Base-by-base conservation (phyloP, 495 filamentous ascomycete species). In the Polyplosphaeria fusca region DNA sequence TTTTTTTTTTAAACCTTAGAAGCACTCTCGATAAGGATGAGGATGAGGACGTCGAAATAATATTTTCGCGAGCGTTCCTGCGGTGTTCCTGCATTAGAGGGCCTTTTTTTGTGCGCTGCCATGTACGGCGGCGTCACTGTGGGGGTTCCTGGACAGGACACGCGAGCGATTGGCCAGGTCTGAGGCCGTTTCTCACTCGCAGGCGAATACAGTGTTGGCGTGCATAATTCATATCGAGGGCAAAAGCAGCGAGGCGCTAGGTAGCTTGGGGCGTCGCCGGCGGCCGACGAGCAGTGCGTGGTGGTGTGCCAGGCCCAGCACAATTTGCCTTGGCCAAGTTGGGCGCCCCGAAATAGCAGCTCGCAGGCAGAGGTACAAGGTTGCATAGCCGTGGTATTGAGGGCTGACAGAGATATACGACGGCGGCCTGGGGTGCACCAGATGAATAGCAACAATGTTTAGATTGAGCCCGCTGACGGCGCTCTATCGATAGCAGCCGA, bases 51-150 rank as follows among this genome's bases (percentile, higher is more conserved):
- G 37, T 42, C 27, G 44, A 42, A 43, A 30, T 30, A 27, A 19
- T 30, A n/a, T 60, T 35, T 37, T 27, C n/a, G 3, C 12, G n/a
- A 53, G 1, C 44, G 63, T 66, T 35, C 63, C 63, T 66, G 63
- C 63, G 38, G 20, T 46, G 63, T 66, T 52, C 63, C 63, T 66
- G 63, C 63, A 66, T 62, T 59, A 66, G 61, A 19, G 18, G 23
- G 12, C 4, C 59, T 38, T 23, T 50, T 53, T 55, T 55, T 46
- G 27, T 27, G 1, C 27, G 11, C 32, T 27, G 5, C 1, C 2
- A 26, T 18, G 2, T 13, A 30, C 5, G 7, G 45, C 25, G 41
- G 37, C 51, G 52, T 45, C 52, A 39, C 52, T 52, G 52, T 57
- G 59, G 59, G 48, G 59, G 59, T 47, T 7, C 27, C 11, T 20